Percentiles rank a stretch among this genome's conserved stretches.
Conservation (phyloP, 768 basidiomycete species). For the Rhodocollybia butyracea region DNA sequence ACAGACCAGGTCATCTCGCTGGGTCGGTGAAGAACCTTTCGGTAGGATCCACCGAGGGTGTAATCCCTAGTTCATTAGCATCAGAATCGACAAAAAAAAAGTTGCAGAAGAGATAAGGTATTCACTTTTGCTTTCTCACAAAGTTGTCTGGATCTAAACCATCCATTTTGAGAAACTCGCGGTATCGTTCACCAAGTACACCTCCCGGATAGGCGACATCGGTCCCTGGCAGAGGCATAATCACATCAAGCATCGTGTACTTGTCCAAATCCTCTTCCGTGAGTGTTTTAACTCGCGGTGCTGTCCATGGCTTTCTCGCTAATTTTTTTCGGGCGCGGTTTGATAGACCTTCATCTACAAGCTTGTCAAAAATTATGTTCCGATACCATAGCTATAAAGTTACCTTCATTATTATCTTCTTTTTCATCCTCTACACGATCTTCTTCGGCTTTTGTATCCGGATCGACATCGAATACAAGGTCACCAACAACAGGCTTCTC, state of each 20-base stretch:
- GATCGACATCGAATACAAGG: conserved; percentile 67
- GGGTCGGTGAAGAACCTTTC: conserved; percentile 86
- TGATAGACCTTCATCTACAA: conserved; percentile 9
- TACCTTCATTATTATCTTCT: conserved; percentile 25
- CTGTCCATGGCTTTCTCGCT: conserved; percentile 51
- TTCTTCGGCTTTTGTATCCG: conserved; percentile 28
- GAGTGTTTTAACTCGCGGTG: conserved; percentile 74
- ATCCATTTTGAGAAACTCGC: conserved; percentile 76
- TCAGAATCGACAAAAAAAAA: conserved; percentile 1
- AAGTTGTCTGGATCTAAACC: conserved; percentile 91
- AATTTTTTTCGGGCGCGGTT: conserved; percentile 29
- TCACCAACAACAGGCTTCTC: conserved; percentile 82
- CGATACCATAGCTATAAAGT: not conserved
- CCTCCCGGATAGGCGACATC: conserved; percentile 93
- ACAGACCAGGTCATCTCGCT: conserved; percentile 78
- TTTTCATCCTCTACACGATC: conserved; percentile 27
- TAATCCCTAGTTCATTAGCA: conserved; percentile 66
- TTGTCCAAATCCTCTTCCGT: conserved; percentile 74
- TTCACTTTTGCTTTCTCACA: conserved; percentile 84
- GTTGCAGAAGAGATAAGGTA: not conserved
- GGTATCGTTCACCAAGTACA: conserved; percentile 80
- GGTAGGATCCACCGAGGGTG: conserved; percentile 89
- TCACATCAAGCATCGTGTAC: conserved; percentile 89
- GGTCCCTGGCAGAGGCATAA: conserved; percentile 96
- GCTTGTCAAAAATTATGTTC: not conserved